Conservation (phyloP, 768 basidiomycete species). For the Mycena alexandri region DNA sequence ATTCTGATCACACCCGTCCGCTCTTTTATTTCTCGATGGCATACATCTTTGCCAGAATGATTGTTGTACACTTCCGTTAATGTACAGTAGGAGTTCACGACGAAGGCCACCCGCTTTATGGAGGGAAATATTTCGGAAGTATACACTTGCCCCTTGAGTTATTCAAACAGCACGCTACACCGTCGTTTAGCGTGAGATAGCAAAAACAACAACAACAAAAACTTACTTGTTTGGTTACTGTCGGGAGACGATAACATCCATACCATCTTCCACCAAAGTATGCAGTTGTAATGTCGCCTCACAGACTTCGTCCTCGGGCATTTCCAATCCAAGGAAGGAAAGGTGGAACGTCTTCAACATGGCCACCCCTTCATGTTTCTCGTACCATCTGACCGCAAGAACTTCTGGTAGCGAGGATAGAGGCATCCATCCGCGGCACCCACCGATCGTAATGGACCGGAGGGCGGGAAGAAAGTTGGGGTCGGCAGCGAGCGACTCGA, state of each 20-base stretch:
- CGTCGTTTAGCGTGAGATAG: too few relatives aligned
- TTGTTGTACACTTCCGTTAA: too few relatives aligned
- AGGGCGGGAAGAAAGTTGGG: constrained; percentile 2
- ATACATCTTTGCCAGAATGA: too few relatives aligned
- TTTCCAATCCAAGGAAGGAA: background rate
- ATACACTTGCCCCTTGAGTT: too few relatives aligned
- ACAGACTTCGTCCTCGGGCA: background rate
- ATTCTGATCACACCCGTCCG: too few relatives aligned
- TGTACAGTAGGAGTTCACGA: too few relatives aligned
- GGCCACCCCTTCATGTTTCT: background rate
- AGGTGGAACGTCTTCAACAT: constrained; percentile 14
- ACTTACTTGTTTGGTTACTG: too few relatives aligned
- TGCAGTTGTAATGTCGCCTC: background rate
- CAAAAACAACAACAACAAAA: too few relatives aligned
- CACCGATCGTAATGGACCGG: background rate
- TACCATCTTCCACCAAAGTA: background rate
- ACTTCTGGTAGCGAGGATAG: background rate
- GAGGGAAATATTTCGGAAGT: too few relatives aligned
- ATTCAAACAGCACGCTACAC: too few relatives aligned
- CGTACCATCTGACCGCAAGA: constrained; percentile 1
- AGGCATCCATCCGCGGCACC: background rate
- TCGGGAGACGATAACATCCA: background rate
- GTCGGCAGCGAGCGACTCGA: background rate
- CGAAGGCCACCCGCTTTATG: too few relatives aligned
- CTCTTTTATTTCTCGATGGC: too few relatives aligned